Base-by-base conservation (phyloP, 2,329 filamentous ascomycete genomes). In the Beauveria rudraprayagi region DNA sequence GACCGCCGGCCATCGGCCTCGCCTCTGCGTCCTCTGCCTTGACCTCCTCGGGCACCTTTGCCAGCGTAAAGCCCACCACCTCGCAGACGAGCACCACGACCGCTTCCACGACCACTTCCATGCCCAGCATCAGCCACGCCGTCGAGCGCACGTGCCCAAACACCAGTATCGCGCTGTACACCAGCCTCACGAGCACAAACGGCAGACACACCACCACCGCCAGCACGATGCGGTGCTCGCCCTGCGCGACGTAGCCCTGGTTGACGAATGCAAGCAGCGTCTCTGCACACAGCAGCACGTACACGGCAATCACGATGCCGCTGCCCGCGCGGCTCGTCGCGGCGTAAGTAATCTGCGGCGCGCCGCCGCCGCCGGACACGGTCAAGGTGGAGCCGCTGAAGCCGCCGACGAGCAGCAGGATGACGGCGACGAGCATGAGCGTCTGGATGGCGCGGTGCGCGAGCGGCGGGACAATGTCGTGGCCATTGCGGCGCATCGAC, bases 201-300 rank as follows among this genome's bases (percentile, higher is more conserved):
- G 73, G 73, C 9, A 73, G 56, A 48, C 71, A 72, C 28, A 66
- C 61, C n/a, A 66, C 55, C 47, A 77, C 70, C 14, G 71, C 72
- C 30, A 81, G 74, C 10, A 86, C 71, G 46, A 86, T 78, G 17
- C 80, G 78, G 63, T 80, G 78, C 68, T 85, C 83, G n/a, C 83
- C 75, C 63, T 82, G 68, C 43, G 75, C 76, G 22, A 77, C 65
- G 46, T 67, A 69, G 60, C 72, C 69, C 43, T 73, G 74, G 65
- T 76, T 76, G 41, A 75, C 69, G 19, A 77, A 60, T 24, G 70
- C 70, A n/a, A 81, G 59, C 28, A 78, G 48, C 5, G 73, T 68
- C 63, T 77, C 62, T 61, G 78, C 70, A 64, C 79, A 67, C 8
- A 75, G 66, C 56, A 80, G 68, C 46, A 75, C 77, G 11, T 75